Evolutionary conservation across 495 filamentous ascomycete genomes (phyloP), one percentile per base, ranked within the genome.

Genomic region (Oidiodendron maius): DNA sequence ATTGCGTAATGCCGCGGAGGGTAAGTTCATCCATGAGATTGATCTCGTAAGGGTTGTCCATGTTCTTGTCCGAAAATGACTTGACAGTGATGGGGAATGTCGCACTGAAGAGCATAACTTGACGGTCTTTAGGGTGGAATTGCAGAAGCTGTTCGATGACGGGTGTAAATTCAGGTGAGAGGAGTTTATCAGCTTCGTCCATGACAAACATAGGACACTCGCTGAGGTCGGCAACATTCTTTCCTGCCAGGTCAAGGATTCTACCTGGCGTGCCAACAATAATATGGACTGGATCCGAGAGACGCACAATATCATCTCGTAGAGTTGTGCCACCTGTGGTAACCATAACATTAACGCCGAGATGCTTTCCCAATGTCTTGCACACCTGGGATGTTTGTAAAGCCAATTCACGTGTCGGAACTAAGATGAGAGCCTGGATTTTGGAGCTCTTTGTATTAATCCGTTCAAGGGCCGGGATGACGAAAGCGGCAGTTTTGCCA

Each of bases 21-120:
- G 93, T 99, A 43, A 99, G 87, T 66, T 99, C 93, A 61, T 99
- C 93, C 93, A 99, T 99, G 22, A 99, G 79, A 61, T 99, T 99
- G 68, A 99, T 99, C 67, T 99, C 93, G 56, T 96, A 95, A 1
- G 93, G 93, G 48, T 83, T 82, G 54, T 76, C 78, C 87, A 99
- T 94, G 69, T 97, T 89, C 72, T 95, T 95, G 66, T 97, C 94
- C 63, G 93, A 95, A 71, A 99, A 99, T 43, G 82, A 79, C 70
- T 99, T 96, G 48, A 99, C 93, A 50, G 93, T 89, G 54, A 95
- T 64, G 11, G 93, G 93, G 59, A 99, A 99, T 0, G 93, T 97
- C 39, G 94, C 94, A 55, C 89, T 95, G 71, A 98, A 98, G 28
- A 98, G 81, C 93, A 98, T 98, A 65, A 96, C 90, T 64, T 98